Conservation (phyloP, 495 filamentous ascomycete genomes). For the Neurospora sp. region DNA sequence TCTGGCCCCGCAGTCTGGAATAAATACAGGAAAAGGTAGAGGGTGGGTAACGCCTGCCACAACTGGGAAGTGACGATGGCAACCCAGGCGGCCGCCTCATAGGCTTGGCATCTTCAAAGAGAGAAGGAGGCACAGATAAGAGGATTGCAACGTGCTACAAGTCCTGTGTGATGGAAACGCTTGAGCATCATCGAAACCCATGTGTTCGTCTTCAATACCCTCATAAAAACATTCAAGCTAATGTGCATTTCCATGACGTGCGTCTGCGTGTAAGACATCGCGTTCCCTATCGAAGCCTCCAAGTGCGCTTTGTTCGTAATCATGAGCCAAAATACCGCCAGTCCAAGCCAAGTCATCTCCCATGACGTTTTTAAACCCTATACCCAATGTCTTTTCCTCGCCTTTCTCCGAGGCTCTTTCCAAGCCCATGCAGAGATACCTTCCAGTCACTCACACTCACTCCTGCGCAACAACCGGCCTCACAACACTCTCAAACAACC, state of each 20-base stretch:
- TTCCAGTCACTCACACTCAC: background rate
- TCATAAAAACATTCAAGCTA: background rate
- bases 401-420: background rate
- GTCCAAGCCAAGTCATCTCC: background rate
- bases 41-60: too few species aligned
- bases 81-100: background rate
- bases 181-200: background rate
- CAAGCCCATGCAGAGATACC: background rate
- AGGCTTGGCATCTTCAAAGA: background rate
- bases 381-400: background rate
- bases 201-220: background rate
- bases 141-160: background rate
- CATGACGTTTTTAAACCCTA: background rate
- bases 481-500: conserved; percentile 25
- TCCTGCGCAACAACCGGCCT: conserved; percentile 30
- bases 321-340: background rate
- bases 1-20: too few species aligned
- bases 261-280: background rate
- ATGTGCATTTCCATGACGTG: background rate
- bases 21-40: too few species aligned
- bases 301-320: background rate
- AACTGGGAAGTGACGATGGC: background rate
- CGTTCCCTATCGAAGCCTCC: background rate
- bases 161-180: background rate
- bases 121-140: background rate